Base-by-base conservation (phyloP, 1,284 basidiomycete species). In the Volvariella volvacea region DNA sequence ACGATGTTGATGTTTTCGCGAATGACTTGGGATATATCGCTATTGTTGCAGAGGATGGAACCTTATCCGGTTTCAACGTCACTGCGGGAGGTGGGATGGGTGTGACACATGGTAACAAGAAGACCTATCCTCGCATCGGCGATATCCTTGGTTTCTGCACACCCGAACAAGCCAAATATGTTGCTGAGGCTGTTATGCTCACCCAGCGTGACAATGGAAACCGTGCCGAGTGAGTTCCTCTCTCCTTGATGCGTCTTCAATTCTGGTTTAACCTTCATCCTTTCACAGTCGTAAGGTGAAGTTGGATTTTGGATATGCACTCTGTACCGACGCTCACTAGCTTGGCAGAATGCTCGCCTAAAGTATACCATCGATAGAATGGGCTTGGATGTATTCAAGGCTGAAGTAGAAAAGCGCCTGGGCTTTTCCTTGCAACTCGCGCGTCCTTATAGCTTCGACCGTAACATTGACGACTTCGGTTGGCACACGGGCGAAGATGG, bases 341-440 rank as follows among this genome's bases (percentile, higher is more conserved):
- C 30, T 39, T 20, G 30, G n/a, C 48, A 74, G 83, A 95, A 94
- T 57, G 92, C 92, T 48, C 84, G 92, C 49, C 74, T 98, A 50
- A 97, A 97, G 70, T 98, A 99, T 70, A 99, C 95, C 16, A 82
- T 99, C 58, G 95, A 99, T 68, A 84, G 92, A 46, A 90, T 97
- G 81, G 91, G 91, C 31, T 69, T 95, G 14, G 80, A 84, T 46
- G 72, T 65, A 43, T 97, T 97, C 79, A 91, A 88, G 64, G 78
- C 73, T 21, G 92, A 94, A 58, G 91, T 98, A 32, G 95, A 99
- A 72, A 78, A 83, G 52, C 83, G 83, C 17, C 80, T 97, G 20
- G 93, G 92, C 30, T 95, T 86, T 65, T 58, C 74, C 41, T 75
- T 99, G 17, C 70, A 70, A 42, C 82, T 88, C 9, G 80, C 83